Evolutionary conservation across 192 early-diverging fungal species (phyloP), one percentile per base, ranked within the genome.

Genomic region (Backusella mclennaniae): DNA sequence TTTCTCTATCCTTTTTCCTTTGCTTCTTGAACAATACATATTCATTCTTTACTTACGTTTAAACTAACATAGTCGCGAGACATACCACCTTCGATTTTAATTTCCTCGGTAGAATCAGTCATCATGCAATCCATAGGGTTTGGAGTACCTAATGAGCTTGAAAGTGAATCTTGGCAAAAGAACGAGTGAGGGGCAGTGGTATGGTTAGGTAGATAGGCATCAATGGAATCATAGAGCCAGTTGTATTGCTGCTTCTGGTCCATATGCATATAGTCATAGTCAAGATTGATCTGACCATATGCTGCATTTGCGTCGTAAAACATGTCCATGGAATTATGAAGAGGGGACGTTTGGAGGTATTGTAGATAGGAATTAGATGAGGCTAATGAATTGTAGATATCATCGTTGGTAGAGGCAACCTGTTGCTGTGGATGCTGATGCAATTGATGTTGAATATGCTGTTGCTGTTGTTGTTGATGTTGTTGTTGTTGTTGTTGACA

Each of bases 1-100:
- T 29, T 29, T 31, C 35, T 4, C 6, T 6, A 9, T 42, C 36
- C 9, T 29, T 29, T 31, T 53, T 4, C 6, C 2, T 29, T 12
- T 38, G 36, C 36, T 38, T 38, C 36, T 38, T 39, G 9, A 39
- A 39, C 38, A 39, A 11, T 39, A 3, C 1, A 39, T 39, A 3
- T 39, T 39, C 38, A 33, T 26, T 70, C 1, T 44, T 31, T 71
- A 78, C 77, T 78, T 78, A 78, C 77, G 67, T 73, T 78, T 17
- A 78, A 44, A 56, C 77, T 78, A 35, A 78, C 77, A 67, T 68
- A 75, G 12, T 66, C 74, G 36, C 66, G 49, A 71, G 76, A 71
- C 76, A 76, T 76, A 53, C 68, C 69, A 41, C 69, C 68, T 11
- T 69, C 76, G 12, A 69, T 56, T 56, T 56, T 69, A 42, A 76